Percentiles rank a stretch among this genome's conserved stretches.
These are phyloP conservation scores for Yueomyces sp. DNA, from an alignment of 1,139 yeast species.

Conservation along the genomic window DNA sequence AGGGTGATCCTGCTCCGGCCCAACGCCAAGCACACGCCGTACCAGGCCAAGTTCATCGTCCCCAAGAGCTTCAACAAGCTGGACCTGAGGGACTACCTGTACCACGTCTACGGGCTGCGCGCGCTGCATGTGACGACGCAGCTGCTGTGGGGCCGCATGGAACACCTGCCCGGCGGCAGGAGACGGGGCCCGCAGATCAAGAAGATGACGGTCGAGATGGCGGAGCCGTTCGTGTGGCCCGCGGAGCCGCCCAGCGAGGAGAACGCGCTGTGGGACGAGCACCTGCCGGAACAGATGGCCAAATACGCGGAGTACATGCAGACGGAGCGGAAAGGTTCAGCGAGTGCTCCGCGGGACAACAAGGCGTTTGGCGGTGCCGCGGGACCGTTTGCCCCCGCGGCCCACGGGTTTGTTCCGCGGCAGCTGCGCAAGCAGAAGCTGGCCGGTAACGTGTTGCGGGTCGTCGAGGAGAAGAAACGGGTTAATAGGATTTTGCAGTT, in stretches of 20 bases:
- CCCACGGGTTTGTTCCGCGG: conserved; percentile 55
- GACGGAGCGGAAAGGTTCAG: conserved; percentile 30
- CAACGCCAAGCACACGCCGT: conserved; percentile 88
- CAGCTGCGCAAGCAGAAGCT: background rate
- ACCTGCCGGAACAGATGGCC: conserved; percentile 26
- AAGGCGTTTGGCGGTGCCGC: conserved; percentile 69
- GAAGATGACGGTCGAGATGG: conserved; percentile 92
- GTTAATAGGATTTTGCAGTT: too few relatives aligned
- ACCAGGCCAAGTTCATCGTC: conserved; percentile 87
- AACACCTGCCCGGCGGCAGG: conserved; percentile 52
- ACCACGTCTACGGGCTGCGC: conserved; percentile 76
- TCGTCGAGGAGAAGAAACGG: too few relatives aligned
- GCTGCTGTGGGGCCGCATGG: conserved; percentile 58
- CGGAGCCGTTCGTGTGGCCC: conserved; percentile 92
- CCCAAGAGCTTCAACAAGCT: conserved; percentile 84
- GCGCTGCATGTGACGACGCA: conserved; percentile 83
- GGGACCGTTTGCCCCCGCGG: conserved; percentile 52
- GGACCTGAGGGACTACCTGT: conserved; percentile 83
- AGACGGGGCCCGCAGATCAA: conserved; percentile 72
- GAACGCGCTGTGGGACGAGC: conserved; percentile 26
- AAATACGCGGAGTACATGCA: conserved; percentile 28
- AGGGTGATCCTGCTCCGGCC: conserved; percentile 70
- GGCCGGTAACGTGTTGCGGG: background rate
- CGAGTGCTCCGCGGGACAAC: conserved; percentile 53
- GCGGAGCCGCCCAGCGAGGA: conserved; percentile 39